Percentiles rank a stretch among this genome's conserved stretches.
phyloP scores from a whole-genome alignment of 1,284 basidiomycete species.

The Gomphus sp. region DNA sequence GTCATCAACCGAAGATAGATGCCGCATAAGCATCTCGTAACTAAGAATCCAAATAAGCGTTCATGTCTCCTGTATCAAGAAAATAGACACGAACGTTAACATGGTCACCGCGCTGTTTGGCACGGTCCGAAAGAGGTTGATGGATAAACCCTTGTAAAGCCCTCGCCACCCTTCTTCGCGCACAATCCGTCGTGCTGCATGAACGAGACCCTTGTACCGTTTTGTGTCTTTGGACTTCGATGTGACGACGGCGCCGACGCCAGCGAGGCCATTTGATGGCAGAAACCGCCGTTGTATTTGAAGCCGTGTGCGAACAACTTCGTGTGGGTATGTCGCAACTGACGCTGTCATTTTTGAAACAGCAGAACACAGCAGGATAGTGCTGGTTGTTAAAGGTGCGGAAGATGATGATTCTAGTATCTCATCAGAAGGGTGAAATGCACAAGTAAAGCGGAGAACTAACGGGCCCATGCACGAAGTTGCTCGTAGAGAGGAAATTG shows the following conservation, averaged over 20 bases:
- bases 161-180: conserved; percentile 77
- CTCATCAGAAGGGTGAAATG: conserved; percentile 9
- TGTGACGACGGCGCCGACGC: conserved; percentile 1
- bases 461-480: conserved; percentile 76
- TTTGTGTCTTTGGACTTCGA: conserved; percentile 12
- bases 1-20: conserved; percentile 17
- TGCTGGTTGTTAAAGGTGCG: conserved; percentile 51
- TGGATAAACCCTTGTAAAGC: conserved; percentile 83
- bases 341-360: conserved; percentile 91
- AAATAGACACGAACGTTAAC: conserved; percentile 65
- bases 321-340: conserved; percentile 90
- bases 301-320: conserved; percentile 86
- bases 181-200: conserved; percentile 67
- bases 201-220: conserved; percentile 54
- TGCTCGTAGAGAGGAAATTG: conserved; percentile 96
- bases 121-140: conserved; percentile 87
- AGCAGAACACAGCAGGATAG: conserved; percentile 82
- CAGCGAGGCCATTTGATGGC: conserved; percentile 24
- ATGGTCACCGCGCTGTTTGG: conserved; percentile 92
- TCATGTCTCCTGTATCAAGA: not conserved
- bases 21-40: conserved; percentile 35
- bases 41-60: conserved; percentile 14
- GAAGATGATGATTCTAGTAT: conserved; percentile 41
- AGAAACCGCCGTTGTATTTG: conserved; percentile 73
- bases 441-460: conserved; percentile 24